Evolutionary conservation across 1,284 basidiomycete genomes (phyloP), one percentile per base, ranked within the genome.

Genomic region (Ustilago bromivora): DNA sequence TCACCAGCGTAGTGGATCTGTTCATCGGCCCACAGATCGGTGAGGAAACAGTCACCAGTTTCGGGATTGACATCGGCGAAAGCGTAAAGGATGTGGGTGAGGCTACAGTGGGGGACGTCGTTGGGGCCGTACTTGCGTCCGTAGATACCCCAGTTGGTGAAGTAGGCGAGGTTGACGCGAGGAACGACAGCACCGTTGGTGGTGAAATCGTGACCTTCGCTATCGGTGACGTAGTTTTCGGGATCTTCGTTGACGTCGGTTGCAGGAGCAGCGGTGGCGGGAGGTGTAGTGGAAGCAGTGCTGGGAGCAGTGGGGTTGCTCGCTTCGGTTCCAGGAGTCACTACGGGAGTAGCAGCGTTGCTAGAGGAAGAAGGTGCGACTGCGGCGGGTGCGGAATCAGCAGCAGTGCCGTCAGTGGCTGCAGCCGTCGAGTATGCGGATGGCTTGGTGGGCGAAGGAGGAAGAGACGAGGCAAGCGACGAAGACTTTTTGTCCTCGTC

Each of bases 1-100:
- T 99, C 96, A 28, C 91, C 91, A 2, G 90, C 90, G 78, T 86
- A 87, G 79, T 87, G 86, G 41, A 88, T 85, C 80, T 88, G 81
- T 82, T 93, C 90, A 84, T 96, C 94, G 3, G 94, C 92, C 88
- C 92, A 96, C 1, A 89, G 86, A 84, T 96, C 94, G 1, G 92
- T 93, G 40, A 96, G 88, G 36, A 84, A 78, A 32, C 86, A 86
- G 17, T 80, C 78, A 28, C 86, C 88, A 2, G 93, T 94, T 1
- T 91, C 90, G 32, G 89, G 88, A 23, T 91, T 90, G 59, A 92
- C 89, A 85, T 96, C 94, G 57, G 92, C 94, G 82, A 97, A 97
- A 0, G 96, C 79, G 83, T 96, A 96, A 28, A 95, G 88, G 81
- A 97, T 90, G 82, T 95, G 94, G 71, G 90, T 98, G 87, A 90